Percentiles rank a stretch among this genome's conserved stretches.
Conservation (phyloP, 225 moss, liverwort and hornwort genomes). For the Straminergon stramineum region DNA sequence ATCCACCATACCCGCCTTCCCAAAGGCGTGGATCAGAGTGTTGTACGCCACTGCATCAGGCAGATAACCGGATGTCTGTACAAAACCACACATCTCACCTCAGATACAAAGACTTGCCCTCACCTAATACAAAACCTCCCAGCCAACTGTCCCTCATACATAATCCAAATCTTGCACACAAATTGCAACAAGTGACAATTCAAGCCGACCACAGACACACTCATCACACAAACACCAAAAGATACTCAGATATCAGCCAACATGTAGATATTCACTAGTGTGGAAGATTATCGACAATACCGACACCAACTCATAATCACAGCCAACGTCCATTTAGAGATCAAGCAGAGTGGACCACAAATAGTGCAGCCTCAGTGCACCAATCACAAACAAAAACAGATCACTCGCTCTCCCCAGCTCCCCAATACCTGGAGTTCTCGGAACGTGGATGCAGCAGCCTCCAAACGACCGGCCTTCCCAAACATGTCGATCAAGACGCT, state of each 20-base stretch:
- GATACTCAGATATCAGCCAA: neutral
- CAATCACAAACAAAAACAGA: neutral
- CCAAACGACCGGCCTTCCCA: slow-evolving; percentile 55
- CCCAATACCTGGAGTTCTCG: slow-evolving; percentile 35
- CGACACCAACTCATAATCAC: neutral
- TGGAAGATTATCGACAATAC: neutral
- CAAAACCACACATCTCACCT: neutral
- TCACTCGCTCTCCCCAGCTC: too few species aligned
- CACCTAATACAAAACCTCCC: neutral
- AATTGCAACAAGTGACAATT: neutral
- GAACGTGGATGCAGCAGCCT: slow-evolving; percentile 44
- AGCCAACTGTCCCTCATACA: neutral
- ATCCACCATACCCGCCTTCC: slow-evolving; percentile 50
- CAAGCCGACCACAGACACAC: neutral
- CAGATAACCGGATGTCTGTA: slow-evolving; percentile 37
- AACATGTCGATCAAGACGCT: slow-evolving; percentile 61
- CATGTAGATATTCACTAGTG: neutral
- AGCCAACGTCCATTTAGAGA: neutral
- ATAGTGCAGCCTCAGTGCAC: neutral
- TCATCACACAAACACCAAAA: neutral
- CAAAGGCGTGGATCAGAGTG: slow-evolving; percentile 52
- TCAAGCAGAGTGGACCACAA: neutral
- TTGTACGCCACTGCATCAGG: slow-evolving; percentile 54
- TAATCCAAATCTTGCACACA: neutral
- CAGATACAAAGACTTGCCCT: neutral